These are phyloP conservation scores for Eudorina sp. DNA, from an alignment of 139 green algal species.

Conservation along the genomic window DNA sequence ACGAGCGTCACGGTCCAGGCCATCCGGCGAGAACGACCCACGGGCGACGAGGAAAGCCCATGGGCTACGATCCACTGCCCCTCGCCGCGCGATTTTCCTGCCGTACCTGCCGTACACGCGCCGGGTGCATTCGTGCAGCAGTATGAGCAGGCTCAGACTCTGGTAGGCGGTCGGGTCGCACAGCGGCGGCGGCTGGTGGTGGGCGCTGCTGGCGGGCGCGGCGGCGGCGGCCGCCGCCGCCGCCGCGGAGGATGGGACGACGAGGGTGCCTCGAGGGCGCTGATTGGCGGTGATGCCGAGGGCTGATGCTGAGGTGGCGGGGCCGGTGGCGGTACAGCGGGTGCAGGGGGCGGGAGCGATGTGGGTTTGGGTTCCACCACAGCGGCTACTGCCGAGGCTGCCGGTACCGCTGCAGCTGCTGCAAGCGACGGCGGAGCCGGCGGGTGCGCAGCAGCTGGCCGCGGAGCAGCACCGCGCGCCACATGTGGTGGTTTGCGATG, in stretches of 20 bases:
- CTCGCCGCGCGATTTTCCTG: no score
- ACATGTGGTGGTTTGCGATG: background rate
- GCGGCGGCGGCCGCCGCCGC: background rate
- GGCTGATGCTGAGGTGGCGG: background rate
- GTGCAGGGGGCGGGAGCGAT: background rate
- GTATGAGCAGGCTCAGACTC: constrained; percentile 43
- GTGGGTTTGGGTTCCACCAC: background rate
- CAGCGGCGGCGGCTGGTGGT: no score
- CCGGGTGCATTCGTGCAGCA: constrained; percentile 21
- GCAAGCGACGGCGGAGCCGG: background rate
- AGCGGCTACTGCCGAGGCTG: background rate
- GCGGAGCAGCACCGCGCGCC: background rate
- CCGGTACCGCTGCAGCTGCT: background rate
- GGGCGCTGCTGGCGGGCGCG: background rate
- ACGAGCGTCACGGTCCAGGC: no score
- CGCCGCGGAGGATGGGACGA: background rate
- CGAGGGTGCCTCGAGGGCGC: background rate
- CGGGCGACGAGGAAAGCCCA: no score
- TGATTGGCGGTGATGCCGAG: background rate
- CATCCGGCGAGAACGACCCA: no score
- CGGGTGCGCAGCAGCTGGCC: background rate
- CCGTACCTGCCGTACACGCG: constrained; percentile 32
- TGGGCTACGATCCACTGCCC: no score
- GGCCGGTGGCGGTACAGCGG: no score
- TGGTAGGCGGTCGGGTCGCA: constrained; percentile 20